Percentiles rank a stretch among this genome's conserved stretches.
These are phyloP conservation scores for Polygonum maritimum DNA, from an alignment of 148 eudicot species.

Conservation along the genomic window DNA sequence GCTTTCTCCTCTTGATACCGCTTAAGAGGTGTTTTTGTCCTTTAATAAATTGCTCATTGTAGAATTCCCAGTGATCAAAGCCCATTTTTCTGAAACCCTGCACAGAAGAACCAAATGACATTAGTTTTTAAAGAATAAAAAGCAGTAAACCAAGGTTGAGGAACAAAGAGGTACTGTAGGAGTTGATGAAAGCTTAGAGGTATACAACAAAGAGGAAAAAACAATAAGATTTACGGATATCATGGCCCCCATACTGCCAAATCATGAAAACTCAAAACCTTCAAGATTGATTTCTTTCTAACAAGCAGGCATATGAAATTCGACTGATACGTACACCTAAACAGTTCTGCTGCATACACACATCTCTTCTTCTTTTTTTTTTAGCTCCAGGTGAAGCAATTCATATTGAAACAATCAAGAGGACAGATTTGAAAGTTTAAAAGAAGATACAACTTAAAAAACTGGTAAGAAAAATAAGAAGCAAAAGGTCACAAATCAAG, in stretches of 20 bases:
- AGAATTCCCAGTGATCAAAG: conserved; percentile 69
- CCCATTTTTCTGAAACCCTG: conserved; percentile 86
- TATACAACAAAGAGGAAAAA: background rate
- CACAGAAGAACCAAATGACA: background rate
- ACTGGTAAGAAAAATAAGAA: background rate
- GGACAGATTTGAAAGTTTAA: background rate
- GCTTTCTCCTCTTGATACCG: conserved; percentile 55
- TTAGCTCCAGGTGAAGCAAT: background rate
- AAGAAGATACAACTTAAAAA: background rate
- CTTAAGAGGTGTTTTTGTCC: conserved; percentile 60
- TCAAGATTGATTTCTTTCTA: background rate
- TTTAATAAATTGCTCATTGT: conserved; percentile 56
- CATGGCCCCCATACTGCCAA: background rate
- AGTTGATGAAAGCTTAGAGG: background rate
- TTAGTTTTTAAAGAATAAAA: background rate
- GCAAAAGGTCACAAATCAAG: background rate
- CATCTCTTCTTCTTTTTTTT: background rate
- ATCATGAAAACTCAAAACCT: background rate
- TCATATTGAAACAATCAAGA: background rate
- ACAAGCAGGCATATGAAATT: background rate
- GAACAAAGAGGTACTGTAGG: background rate
- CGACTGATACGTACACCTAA: background rate
- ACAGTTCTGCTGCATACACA: background rate
- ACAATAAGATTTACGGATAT: background rate
- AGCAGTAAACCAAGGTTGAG: background rate